These are phyloP conservation scores for Russula earlei DNA, from an alignment of 768 basidiomycete species.

Conservation along the genomic window DNA sequence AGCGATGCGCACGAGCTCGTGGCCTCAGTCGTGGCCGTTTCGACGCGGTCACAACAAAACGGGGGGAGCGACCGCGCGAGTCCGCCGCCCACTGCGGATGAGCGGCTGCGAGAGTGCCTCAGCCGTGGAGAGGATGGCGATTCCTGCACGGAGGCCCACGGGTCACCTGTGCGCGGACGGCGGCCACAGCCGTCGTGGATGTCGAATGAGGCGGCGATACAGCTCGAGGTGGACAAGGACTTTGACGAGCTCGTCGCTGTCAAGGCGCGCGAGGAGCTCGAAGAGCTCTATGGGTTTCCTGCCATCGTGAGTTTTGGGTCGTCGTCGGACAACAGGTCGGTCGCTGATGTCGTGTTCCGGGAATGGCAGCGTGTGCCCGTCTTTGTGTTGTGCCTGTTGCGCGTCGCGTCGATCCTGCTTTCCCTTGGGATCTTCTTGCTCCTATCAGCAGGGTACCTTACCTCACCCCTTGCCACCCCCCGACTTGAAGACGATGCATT, in stretches of 20 bases:
- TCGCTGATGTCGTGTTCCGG: constrained; percentile 5
- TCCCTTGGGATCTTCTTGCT: constrained; percentile 59
- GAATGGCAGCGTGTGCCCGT: constrained; percentile 59
- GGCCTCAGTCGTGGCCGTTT: constrained; percentile 19
- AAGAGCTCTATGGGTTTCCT: constrained; percentile 72
- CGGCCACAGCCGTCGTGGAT: not conserved
- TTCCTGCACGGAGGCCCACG: not conserved
- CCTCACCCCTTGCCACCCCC: constrained; percentile 32
- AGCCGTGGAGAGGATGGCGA: constrained; percentile 10
- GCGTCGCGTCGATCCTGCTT: constrained; percentile 63
- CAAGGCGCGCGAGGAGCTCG: constrained; percentile 64
- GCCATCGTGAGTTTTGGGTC: constrained; percentile 47
- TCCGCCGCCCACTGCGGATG: constrained; percentile 3
- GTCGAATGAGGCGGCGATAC: constrained; percentile 22
- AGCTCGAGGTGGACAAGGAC: constrained; percentile 49
- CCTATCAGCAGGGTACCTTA: constrained; percentile 52
- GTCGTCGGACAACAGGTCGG: not conserved
- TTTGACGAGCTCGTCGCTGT: constrained; percentile 54
- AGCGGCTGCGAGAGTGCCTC: constrained; percentile 3
- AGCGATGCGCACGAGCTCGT: constrained; percentile 34
- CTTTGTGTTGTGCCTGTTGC: constrained; percentile 68
- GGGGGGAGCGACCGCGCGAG: constrained; percentile 17
- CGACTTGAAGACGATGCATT: not conserved
- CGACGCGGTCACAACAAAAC: constrained; percentile 3
- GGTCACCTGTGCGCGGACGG: not conserved